phyloP scores from a whole-genome alignment of 768 basidiomycete species.

The Mycena capillaripes region DNA sequence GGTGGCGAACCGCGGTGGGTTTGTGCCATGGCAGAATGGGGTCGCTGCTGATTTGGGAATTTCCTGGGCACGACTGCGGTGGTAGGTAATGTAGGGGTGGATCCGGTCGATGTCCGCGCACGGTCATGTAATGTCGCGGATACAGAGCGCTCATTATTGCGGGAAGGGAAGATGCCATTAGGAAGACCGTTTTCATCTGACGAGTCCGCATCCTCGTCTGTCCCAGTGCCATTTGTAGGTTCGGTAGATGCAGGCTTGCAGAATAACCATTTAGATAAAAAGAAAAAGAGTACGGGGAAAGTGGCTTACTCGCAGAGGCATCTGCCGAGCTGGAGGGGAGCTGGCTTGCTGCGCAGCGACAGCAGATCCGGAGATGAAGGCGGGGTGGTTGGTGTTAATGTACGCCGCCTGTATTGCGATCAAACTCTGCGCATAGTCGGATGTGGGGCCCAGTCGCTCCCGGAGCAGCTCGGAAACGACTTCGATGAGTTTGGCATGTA shows the following conservation, averaged over 20 bases:
- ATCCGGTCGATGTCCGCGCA: slow-evolving; percentile 61
- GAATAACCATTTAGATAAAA: slow-evolving; percentile 33
- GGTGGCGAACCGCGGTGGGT: slow-evolving; percentile 58
- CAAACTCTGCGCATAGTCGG: slow-evolving; percentile 95
- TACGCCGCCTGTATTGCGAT: slow-evolving; percentile 99
- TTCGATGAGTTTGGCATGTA: slow-evolving; percentile 95
- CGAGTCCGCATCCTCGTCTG: slow-evolving; percentile 75
- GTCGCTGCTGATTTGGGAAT: slow-evolving; percentile 37
- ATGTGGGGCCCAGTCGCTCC: slow-evolving; percentile 96
- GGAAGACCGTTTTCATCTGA: slow-evolving; percentile 68
- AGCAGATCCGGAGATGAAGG: slow-evolving; percentile 88
- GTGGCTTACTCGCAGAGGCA: slow-evolving; percentile 67
- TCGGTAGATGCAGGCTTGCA: slow-evolving; percentile 77
- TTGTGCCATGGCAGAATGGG: slow-evolving; percentile 53
- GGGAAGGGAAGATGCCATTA: slow-evolving; percentile 67
- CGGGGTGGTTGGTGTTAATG: slow-evolving; percentile 99
- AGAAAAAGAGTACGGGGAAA: slow-evolving; percentile 17
- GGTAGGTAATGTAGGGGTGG: slow-evolving; percentile 43
- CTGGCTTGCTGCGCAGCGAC: slow-evolving; percentile 65
- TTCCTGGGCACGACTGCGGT: slow-evolving; percentile 45
- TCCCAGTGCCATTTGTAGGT: slow-evolving; percentile 65
- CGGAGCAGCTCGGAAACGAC: slow-evolving; percentile 96
- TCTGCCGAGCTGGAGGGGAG: slow-evolving; percentile 57
- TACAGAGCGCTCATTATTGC: slow-evolving; percentile 72
- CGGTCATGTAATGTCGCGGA: slow-evolving; percentile 87